Evolutionary conservation across 2,329 filamentous ascomycete genomes (phyloP).

Genomic region (Ophiostoma fasciatum): DNA sequence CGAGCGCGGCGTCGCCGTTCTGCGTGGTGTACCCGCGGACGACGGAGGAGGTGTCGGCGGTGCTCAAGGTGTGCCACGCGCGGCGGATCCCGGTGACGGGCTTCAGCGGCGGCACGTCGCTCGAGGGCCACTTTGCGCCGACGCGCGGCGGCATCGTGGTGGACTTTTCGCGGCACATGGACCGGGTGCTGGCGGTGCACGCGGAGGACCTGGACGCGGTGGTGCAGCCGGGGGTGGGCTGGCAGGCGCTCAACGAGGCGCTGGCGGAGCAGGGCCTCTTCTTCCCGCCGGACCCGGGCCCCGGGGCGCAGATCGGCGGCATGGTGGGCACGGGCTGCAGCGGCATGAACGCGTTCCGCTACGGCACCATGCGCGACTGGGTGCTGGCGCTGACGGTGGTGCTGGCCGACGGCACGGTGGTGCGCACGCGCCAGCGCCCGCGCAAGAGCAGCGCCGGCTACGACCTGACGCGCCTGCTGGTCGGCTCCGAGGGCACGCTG

Average conservation of each 20-base stretch:
- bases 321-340: slow-evolving; percentile 63
- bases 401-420: slow-evolving; percentile 74
- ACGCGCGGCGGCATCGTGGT: slow-evolving; percentile 64
- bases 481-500: slow-evolving; percentile 83
- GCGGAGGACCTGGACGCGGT: slow-evolving; percentile 63
- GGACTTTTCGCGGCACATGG: slow-evolving; percentile 81
- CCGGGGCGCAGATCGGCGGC: slow-evolving; percentile 82
- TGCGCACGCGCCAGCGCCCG: slow-evolving; percentile 78
- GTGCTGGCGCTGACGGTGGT: slow-evolving; percentile 77
- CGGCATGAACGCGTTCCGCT: slow-evolving; percentile 82
- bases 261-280: slow-evolving; percentile 62
- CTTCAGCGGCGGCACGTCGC: slow-evolving; percentile 75
- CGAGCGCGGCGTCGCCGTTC: slow-evolving; percentile 23
- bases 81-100: slow-evolving; percentile 72
- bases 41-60: slow-evolving; percentile 70
- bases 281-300: slow-evolving; percentile 84
- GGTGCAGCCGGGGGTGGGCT: slow-evolving; percentile 70
- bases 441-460: slow-evolving; percentile 86
- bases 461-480: slow-evolving; percentile 77
- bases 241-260: slow-evolving; percentile 72
- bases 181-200: slow-evolving; percentile 63
- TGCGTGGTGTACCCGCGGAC: slow-evolving; percentile 61
- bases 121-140: slow-evolving; percentile 79
- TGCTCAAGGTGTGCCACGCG: slow-evolving; percentile 79
- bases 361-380: slow-evolving; percentile 93